Evolutionary conservation across 768 basidiomycete genomes (phyloP).

Genomic region (Podaxis mareebaensis): DNA sequence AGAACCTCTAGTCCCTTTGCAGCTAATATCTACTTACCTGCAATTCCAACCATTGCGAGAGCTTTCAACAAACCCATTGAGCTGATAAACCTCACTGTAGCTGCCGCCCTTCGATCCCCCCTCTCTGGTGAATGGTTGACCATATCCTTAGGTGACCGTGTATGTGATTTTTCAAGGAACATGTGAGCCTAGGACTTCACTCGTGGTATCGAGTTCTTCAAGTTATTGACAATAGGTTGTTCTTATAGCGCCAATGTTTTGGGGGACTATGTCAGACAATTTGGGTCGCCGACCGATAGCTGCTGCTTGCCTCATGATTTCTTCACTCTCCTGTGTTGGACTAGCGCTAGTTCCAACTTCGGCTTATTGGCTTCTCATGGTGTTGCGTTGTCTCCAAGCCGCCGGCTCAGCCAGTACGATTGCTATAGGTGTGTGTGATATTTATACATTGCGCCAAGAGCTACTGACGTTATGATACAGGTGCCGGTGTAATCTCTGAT

Average conservation of each 20-base stretch:
- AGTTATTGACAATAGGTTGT: background rate
- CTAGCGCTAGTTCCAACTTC: constrained; percentile 50
- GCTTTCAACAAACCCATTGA: constrained; percentile 68
- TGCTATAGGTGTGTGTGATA: constrained; percentile 50
- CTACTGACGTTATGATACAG: constrained; percentile 28
- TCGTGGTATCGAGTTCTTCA: no score
- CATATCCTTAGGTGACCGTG: constrained; percentile 49
- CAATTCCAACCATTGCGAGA: constrained; percentile 63
- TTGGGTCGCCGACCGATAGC: constrained; percentile 66
- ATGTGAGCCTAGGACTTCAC: background rate
- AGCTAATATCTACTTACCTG: constrained; percentile 78
- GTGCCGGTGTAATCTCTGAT: constrained; percentile 78
- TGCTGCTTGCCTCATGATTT: constrained; percentile 60
- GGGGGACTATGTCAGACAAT: constrained; percentile 72
- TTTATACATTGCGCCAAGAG: constrained; percentile 8
- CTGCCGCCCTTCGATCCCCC: background rate
- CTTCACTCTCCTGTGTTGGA: constrained; percentile 66
- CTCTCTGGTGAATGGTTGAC: background rate
- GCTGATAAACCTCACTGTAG: constrained; percentile 75
- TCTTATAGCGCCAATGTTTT: constrained; percentile 56
- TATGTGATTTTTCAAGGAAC: constrained; percentile 68
- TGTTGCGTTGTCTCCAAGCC: constrained; percentile 80
- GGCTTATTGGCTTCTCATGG: constrained; percentile 76
- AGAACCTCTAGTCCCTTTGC: constrained; percentile 55
- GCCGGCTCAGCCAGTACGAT: constrained; percentile 78